Conservation (phyloP, 805 yeast genomes). For the Saccharomycopsis sp. region DNA sequence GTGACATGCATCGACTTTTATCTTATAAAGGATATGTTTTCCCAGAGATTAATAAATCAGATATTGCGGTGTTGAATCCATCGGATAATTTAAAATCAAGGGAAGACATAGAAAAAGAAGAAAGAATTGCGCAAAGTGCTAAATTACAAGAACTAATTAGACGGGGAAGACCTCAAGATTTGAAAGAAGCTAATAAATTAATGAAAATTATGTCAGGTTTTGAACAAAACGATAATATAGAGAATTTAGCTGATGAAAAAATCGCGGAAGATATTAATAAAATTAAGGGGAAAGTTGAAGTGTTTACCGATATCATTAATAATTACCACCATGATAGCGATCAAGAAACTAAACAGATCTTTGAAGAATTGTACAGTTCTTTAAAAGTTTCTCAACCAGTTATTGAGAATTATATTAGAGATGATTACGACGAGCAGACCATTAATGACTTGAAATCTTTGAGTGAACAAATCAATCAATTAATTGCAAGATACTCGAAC, state of each 20-base stretch:
- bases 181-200: slow-evolving; percentile 91
- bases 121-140: slow-evolving; percentile 86
- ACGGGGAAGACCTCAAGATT: slow-evolving; percentile 91
- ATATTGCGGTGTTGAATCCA: slow-evolving; percentile 89
- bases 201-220: slow-evolving; percentile 99
- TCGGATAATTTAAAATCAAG: slow-evolving; percentile 79
- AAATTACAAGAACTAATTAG: slow-evolving; percentile 92
- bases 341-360: slow-evolving; percentile 58
- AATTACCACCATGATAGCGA: slow-evolving; percentile 23
- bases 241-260: slow-evolving; percentile 66
- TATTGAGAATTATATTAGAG: slow-evolving; percentile 74
- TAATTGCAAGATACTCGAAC: slow-evolving; percentile 58
- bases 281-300: slow-evolving; percentile 76
- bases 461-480: slow-evolving; percentile 67
- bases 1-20: slow-evolving; percentile 92
- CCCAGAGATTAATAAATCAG: slow-evolving; percentile 87
- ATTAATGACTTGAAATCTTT: slow-evolving; percentile 59
- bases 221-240: slow-evolving; percentile 63
- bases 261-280: slow-evolving; percentile 80
- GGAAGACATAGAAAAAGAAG: slow-evolving; percentile 88
- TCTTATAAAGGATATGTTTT: slow-evolving; percentile 86
- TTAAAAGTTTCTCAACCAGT: slow-evolving; percentile 83
- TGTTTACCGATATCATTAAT: slow-evolving; percentile 72
- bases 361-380: slow-evolving; percentile 68
- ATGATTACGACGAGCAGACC: slow-evolving; percentile 59